A percentile compares a stretch with the other conserved stretches of the same genome.
Conservation (phyloP, 208 protist species). For the Crithidia acanthocephali region DNA sequence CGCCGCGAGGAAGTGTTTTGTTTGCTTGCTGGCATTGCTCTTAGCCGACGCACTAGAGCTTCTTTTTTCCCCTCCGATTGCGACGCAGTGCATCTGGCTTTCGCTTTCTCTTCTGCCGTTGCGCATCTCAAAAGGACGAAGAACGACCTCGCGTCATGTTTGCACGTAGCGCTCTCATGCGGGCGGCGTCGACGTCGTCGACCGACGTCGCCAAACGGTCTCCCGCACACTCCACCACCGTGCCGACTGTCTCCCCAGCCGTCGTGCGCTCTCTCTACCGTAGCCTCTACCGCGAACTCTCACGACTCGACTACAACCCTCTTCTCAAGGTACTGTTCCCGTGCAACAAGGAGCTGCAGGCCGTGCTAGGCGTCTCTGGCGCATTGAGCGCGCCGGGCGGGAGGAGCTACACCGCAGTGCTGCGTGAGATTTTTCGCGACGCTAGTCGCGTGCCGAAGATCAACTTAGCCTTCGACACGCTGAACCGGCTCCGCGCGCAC, state of each 20-base stretch:
- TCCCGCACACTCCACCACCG: constrained; percentile 18
- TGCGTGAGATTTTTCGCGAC: constrained; percentile 66
- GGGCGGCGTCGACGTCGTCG: constrained; percentile 13
- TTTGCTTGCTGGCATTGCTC: too few species aligned
- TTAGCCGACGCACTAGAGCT: not conserved
- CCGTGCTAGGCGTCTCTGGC: constrained; percentile 43
- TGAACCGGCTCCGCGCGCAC: constrained; percentile 73
- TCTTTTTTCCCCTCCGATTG: not conserved
- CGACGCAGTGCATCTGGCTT: constrained; percentile 9
- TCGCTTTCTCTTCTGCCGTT: constrained; percentile 30
- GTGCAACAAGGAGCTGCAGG: constrained; percentile 65
- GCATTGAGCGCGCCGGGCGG: constrained; percentile 65
- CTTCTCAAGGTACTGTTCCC: constrained; percentile 80
- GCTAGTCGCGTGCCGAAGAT: constrained; percentile 36
- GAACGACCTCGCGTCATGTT: constrained; percentile 7
- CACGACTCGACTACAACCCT: constrained; percentile 59
- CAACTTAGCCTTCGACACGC: constrained; percentile 74
- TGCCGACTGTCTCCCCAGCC: constrained; percentile 57
- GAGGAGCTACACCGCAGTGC: constrained; percentile 51
- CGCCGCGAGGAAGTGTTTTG: too few species aligned
- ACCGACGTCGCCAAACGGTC: constrained; percentile 35
- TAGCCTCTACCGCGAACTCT: constrained; percentile 65
- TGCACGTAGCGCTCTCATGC: constrained; percentile 20
- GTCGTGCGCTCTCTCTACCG: constrained; percentile 79
- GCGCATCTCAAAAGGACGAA: too few species aligned